phyloP scores from a whole-genome alignment of 106 monocot genomes.

The Acorus calamus region DNA sequence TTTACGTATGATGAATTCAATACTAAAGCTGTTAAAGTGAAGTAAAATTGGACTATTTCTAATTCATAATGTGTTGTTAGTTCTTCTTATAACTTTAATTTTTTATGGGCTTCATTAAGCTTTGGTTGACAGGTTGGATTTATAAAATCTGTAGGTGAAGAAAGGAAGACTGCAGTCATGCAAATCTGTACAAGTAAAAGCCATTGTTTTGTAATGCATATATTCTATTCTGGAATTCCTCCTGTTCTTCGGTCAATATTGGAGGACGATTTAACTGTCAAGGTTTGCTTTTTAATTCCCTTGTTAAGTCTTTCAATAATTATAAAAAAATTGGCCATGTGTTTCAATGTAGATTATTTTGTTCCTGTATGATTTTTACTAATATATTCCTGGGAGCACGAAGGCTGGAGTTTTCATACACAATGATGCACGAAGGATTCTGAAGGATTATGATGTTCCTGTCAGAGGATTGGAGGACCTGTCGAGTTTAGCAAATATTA shows the following conservation, averaged over 20 bases:
- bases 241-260: constrained; percentile 47
- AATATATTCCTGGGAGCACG: constrained; percentile 1
- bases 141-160: constrained; percentile 41
- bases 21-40: too few species aligned
- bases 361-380: neutral
- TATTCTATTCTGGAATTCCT: constrained; percentile 82
- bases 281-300: constrained; percentile 30
- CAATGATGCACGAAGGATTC: constrained; percentile 67
- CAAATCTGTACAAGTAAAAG: constrained; percentile 66
- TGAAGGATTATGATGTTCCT: constrained; percentile 54
- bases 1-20: too few species aligned
- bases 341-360: neutral
- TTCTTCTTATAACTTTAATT: too few species aligned
- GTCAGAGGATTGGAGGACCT: constrained; percentile 60
- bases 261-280: constrained; percentile 53
- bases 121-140: too few species aligned
- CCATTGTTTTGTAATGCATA: constrained; percentile 77
- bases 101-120: too few species aligned
- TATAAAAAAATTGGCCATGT: neutral
- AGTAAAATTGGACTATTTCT: too few species aligned
- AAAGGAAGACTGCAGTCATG: constrained; percentile 76
- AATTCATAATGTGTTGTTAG: too few species aligned
- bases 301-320: neutral
- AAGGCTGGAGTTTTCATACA: constrained; percentile 78
- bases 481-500: constrained; percentile 68